Conservation (phyloP, 139 green algal species). For the Marvania coccoides region DNA sequence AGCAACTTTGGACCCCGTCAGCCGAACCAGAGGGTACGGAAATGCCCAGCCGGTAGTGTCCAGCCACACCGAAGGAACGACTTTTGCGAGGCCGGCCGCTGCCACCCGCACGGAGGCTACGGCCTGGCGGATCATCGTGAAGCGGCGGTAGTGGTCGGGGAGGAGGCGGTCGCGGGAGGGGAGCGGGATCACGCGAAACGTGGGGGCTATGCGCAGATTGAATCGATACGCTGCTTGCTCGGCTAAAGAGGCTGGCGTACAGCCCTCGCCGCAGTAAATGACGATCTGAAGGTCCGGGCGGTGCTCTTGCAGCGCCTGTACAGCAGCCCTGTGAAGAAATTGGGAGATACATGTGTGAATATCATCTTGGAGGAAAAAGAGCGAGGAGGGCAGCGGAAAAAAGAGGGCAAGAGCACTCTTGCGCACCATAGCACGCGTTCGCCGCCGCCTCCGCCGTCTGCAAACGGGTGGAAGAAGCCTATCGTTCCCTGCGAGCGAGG, state of each 20-base stretch:
- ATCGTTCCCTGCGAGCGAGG: constrained; percentile 50
- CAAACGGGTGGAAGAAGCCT: constrained; percentile 92
- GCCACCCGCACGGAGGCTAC: constrained; percentile 58
- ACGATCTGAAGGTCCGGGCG: constrained; percentile 39
- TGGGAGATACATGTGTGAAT: too few species aligned
- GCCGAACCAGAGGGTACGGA: constrained; percentile 69
- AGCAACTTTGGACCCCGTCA: constrained; percentile 56
- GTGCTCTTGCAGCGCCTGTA: constrained; percentile 29
- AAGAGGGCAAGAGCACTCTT: too few species aligned
- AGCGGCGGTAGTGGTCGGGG: constrained; percentile 62
- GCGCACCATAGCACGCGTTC: constrained; percentile 91
- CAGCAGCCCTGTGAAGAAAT: constrained; percentile 38
- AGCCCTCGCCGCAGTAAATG: constrained; percentile 60
- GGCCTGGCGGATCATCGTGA: constrained; percentile 82
- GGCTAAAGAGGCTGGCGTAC: constrained; percentile 34
- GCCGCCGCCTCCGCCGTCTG: constrained; percentile 82
- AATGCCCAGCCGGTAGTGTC: constrained; percentile 94
- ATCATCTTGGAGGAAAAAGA: too few species aligned
- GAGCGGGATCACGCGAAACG: constrained; percentile 61
- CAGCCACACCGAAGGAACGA: constrained; percentile 73
- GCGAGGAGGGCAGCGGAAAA: too few species aligned
- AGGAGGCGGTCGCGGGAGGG: constrained; percentile 31
- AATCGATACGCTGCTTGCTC: constrained; percentile 50
- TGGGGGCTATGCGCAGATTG: constrained; percentile 40
- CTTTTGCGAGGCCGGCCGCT: constrained; percentile 49